Conservation (phyloP, 148 eudicot species). For the Talinum fruticosum region DNA sequence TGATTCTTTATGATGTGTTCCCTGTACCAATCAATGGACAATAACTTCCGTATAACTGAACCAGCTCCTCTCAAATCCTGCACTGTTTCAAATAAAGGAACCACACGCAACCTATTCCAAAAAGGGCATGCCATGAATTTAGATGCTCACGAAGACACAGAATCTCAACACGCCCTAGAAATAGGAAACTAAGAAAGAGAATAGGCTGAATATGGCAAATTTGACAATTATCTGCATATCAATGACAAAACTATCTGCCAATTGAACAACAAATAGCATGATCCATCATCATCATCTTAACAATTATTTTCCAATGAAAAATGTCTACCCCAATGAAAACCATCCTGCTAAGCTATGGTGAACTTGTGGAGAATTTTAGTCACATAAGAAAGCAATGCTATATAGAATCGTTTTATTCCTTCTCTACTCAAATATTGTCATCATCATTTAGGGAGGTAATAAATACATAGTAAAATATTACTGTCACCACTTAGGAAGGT, state of each 20-base stretch:
- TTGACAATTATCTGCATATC: not conserved
- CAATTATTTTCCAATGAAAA: not conserved
- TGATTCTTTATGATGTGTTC: conserved; percentile 81
- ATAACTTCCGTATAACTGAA: conserved; percentile 66
- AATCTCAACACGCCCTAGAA: not conserved
- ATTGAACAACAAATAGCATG: not conserved
- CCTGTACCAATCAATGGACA: conserved; percentile 86
- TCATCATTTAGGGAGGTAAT: not conserved
- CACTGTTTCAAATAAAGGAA: conserved; percentile 90
- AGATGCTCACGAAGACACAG: not conserved
- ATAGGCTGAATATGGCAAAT: not conserved
- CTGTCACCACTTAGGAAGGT: not conserved
- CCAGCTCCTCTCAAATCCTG: conserved; percentile 85
- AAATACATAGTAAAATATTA: not conserved
- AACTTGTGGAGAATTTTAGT: not conserved
- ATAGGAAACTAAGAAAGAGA: not conserved
- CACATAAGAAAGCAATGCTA: not conserved
- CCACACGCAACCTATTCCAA: conserved; percentile 71
- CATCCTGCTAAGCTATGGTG: not conserved
- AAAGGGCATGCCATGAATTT: not conserved
- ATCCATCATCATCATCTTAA: not conserved
- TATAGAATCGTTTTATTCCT: not conserved
- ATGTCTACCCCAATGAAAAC: not conserved
- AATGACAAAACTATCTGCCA: not conserved
- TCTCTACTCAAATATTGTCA: not conserved